These are phyloP conservation scores for Sordariomycetes sp. DNA, from an alignment of 2,329 filamentous ascomycete species.

Conservation along the genomic window DNA sequence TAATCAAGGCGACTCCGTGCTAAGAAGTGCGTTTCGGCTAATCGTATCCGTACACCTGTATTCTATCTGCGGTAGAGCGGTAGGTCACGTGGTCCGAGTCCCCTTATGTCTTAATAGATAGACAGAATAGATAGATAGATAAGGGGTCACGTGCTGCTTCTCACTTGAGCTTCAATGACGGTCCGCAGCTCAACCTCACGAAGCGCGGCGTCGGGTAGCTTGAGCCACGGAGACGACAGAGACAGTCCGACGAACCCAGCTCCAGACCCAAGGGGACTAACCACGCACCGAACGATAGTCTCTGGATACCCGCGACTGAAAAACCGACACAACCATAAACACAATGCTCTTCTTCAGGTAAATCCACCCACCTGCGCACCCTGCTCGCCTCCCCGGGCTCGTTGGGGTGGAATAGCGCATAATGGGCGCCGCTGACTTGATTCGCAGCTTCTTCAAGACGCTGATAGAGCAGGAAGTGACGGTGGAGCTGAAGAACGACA, in stretches of 20 bases:
- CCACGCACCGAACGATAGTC: neutral
- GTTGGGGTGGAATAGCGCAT: neutral
- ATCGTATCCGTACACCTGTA: no score
- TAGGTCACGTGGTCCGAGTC: no score
- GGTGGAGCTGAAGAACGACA: conserved; percentile 98
- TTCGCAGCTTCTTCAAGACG: conserved; percentile 79
- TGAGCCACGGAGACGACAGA: neutral
- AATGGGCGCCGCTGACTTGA: neutral
- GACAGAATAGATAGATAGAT: no score
- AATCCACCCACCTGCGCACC: neutral
- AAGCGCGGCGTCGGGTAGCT: neutral
- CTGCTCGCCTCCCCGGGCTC: neutral
- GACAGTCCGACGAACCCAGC: neutral
- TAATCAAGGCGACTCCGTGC: no score
- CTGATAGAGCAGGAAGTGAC: conserved; percentile 95
- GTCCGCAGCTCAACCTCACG: neutral
- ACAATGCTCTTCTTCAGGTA: conserved; percentile 34
- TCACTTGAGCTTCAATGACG: neutral
- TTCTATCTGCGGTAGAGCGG: no score
- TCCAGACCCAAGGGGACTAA: neutral
- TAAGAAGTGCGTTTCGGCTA: no score
- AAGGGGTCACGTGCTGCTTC: neutral
- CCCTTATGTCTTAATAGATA: no score
- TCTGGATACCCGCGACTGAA: neutral
- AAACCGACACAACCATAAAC: neutral